phyloP scores from a whole-genome alignment of 164 flowering plant genomes.

The Berberis thunbergii region DNA sequence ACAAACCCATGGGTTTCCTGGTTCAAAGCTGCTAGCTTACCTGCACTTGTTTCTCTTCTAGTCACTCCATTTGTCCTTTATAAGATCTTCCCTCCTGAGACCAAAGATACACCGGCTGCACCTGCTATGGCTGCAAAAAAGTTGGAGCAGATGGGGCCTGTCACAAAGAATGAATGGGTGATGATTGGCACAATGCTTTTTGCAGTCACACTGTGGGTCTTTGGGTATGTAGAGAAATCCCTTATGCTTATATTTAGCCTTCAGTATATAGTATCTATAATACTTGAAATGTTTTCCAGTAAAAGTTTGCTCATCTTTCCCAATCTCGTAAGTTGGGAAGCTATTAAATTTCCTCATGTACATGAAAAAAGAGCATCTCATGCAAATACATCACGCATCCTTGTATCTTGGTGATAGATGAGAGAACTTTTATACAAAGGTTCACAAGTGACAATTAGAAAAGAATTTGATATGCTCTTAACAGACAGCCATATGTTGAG shows the following conservation, averaged over 20 bases:
- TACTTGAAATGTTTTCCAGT: no score
- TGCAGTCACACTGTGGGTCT: slow-evolving; percentile 87
- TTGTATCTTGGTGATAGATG: no score
- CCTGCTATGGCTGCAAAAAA: slow-evolving; percentile 77
- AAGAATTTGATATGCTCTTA: no score
- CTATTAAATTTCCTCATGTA: no score
- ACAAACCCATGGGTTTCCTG: slow-evolving; percentile 87
- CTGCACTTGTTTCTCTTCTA: slow-evolving; percentile 63
- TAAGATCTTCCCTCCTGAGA: slow-evolving; percentile 84
- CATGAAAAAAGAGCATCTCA: no score
- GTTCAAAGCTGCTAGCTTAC: slow-evolving; percentile 87
- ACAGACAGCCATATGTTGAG: no score
- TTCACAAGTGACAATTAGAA: no score
- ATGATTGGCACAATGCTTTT: slow-evolving; percentile 89
- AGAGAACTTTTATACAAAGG: no score
- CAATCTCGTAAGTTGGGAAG: no score
- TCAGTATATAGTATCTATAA: neutral
- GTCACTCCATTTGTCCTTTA: slow-evolving; percentile 69
- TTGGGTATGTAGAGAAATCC: slow-evolving; percentile 45
- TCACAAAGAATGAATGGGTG: slow-evolving; percentile 72
- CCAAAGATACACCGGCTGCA: slow-evolving; percentile 87
- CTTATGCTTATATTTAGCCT: neutral
- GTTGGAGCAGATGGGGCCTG: slow-evolving; percentile 80
- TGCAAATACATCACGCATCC: no score
- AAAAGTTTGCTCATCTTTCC: no score